Conservation (phyloP, 2,329 filamentous ascomycete species). For the Pseudogymnoascus sp. region DNA sequence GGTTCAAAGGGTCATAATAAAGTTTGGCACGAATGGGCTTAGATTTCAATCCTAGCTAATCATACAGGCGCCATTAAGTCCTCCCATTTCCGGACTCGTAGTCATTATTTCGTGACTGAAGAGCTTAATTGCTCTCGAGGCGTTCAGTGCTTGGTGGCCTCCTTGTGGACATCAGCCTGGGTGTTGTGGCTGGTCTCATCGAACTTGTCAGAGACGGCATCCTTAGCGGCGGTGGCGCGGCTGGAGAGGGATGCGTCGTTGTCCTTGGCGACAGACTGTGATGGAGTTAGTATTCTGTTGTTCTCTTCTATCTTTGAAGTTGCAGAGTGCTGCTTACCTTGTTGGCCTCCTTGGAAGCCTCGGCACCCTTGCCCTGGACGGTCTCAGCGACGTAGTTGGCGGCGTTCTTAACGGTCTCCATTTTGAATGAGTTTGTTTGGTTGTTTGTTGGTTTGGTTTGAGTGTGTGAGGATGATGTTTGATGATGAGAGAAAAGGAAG, state of each 20-base stretch:
- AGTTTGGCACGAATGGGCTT: not conserved
- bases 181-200: conserved; percentile 43
- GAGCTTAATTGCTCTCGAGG: conserved; percentile 2
- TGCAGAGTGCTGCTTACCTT: conserved; percentile 32
- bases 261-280: conserved; percentile 40
- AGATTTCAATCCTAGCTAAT: conserved; percentile 6
- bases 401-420: conserved; percentile 37
- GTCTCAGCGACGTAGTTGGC: conserved; percentile 50
- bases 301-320: not conserved
- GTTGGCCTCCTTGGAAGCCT: conserved; percentile 50
- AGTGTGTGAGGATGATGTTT: conserved; percentile 16
- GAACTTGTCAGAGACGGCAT: conserved; percentile 43
- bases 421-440: conserved; percentile 21
- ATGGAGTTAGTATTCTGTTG: conserved; percentile 17
- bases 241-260: conserved; percentile 34
- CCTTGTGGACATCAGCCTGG: conserved; percentile 42
- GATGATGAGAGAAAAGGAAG: conserved; percentile 12
- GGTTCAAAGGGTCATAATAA: not conserved
- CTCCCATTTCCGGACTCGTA: not conserved
- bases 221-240: conserved; percentile 43
- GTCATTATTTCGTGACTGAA: conserved; percentile 4
- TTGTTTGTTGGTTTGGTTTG: conserved; percentile 16
- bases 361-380: conserved; percentile 39
- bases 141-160: conserved; percentile 16
- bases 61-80: not conserved